These are phyloP conservation scores for Amoebophrya sp. DNA, from an alignment of 169 alveolate genomes.

Conservation along the genomic window DNA sequence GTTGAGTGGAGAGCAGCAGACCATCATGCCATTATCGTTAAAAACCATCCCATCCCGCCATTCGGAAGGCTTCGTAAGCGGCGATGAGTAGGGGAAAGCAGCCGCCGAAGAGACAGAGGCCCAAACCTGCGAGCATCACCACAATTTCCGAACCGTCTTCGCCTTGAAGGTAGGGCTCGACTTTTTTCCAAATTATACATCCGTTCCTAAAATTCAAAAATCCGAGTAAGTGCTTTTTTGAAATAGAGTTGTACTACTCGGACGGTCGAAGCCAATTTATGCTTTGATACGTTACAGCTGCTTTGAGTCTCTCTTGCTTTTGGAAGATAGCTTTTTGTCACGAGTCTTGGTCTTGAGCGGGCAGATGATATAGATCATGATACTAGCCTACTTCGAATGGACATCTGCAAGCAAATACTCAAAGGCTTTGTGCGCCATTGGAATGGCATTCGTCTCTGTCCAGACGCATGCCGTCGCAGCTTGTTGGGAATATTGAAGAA, in stretches of 20 bases:
- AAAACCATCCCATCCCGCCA: not conserved
- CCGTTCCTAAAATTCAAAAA: no score
- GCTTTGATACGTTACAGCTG: no score
- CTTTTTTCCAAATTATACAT: not conserved
- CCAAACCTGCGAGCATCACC: not conserved
- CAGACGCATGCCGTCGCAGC: not conserved
- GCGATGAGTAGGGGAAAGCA: conserved; percentile 12
- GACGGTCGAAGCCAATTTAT: no score
- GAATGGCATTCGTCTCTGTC: not conserved
- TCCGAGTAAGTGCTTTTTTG: no score
- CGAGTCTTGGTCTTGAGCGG: no score
- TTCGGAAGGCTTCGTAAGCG: not conserved
- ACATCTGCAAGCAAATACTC: not conserved
- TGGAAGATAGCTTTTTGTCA: no score
- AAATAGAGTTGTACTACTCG: no score
- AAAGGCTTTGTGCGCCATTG: not conserved
- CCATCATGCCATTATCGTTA: no score
- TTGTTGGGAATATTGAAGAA: not conserved
- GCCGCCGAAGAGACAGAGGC: not conserved
- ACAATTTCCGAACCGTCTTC: not conserved
- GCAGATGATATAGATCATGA: no score
- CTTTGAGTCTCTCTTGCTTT: no score
- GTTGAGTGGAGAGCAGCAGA: no score
- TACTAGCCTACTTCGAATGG: no score
- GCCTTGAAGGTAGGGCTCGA: not conserved